Evolutionary conservation across 139 green algal genomes (phyloP).

Genomic region (Chlorella sp.): DNA sequence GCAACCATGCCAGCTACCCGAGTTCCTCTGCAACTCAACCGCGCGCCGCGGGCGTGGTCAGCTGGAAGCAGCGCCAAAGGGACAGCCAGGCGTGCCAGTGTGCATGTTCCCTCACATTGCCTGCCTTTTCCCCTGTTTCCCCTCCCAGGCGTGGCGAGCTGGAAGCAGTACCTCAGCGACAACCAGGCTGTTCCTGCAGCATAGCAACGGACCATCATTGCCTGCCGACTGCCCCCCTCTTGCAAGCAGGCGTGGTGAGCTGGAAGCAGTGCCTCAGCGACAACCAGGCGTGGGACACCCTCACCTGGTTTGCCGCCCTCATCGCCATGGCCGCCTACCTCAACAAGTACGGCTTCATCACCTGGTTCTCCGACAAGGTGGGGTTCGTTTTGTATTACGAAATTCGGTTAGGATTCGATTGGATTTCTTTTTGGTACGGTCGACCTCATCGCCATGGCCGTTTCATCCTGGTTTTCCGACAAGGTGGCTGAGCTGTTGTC

Average conservation of each 20-base stretch:
- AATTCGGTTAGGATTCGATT: neutral
- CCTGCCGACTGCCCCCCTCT: neutral
- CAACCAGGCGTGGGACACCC: conserved; percentile 95
- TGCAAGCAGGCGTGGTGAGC: conserved; percentile 61
- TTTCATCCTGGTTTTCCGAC: too few species aligned
- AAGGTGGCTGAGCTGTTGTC: too few species aligned
- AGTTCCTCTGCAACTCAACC: too few species aligned
- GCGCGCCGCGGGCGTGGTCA: too few species aligned
- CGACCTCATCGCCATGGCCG: too few species aligned
- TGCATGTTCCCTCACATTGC: too few species aligned
- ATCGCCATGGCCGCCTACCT: conserved; percentile 99
- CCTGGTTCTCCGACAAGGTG: conserved; percentile 91
- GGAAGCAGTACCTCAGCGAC: too few species aligned
- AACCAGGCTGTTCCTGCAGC: too few species aligned
- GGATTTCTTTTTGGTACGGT: neutral
- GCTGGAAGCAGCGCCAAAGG: too few species aligned
- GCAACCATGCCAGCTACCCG: too few species aligned
- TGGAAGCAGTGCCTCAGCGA: conserved; percentile 82
- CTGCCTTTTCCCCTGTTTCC: neutral
- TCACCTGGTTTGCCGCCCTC: conserved; percentile 99
- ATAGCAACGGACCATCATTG: too few species aligned
- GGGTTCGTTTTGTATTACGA: neutral
- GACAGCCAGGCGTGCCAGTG: too few species aligned
- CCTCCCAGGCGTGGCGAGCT: conserved; percentile 53
- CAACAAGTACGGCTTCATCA: conserved; percentile 99